These are phyloP conservation scores for Talaromyces sp. DNA, from an alignment of 2,329 filamentous ascomycete genomes.

Conservation along the genomic window DNA sequence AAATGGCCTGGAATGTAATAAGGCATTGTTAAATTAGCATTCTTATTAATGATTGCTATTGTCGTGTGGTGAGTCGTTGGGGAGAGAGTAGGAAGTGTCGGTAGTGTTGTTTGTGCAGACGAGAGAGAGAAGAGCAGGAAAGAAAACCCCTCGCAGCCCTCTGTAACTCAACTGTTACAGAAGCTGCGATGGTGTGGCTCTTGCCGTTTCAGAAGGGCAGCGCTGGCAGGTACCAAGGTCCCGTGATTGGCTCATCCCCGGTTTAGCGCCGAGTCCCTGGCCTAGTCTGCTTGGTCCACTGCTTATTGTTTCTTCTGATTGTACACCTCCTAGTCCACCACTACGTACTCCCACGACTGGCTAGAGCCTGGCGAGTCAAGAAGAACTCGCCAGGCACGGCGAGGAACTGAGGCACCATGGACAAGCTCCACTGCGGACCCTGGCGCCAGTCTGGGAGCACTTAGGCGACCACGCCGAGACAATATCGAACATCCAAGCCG, in stretches of 20 bases:
- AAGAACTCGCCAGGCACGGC: background rate
- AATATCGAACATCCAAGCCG: background rate
- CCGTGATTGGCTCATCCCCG: background rate
- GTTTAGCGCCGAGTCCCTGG: background rate
- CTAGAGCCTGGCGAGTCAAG: background rate
- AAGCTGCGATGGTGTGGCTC: constrained; percentile 9
- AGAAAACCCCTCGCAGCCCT: background rate
- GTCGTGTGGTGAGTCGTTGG: background rate
- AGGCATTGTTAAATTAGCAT: background rate
- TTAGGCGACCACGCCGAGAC: background rate
- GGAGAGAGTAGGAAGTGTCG: background rate
- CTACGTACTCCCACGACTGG: too few relatives aligned
- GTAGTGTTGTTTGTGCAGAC: background rate
- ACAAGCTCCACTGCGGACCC: constrained; percentile 5
- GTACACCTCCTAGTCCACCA: background rate
- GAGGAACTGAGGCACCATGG: too few relatives aligned
- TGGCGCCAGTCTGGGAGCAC: background rate
- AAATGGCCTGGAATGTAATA: background rate
- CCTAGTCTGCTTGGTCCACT: background rate
- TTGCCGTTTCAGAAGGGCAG: constrained; percentile 7
- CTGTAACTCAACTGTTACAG: background rate
- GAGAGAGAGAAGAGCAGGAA: background rate
- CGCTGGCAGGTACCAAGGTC: background rate
- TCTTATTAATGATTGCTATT: background rate
- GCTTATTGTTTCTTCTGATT: too few relatives aligned